Conservation (phyloP, 768 basidiomycete genomes). For the Coprinellus aureogranulatus region DNA sequence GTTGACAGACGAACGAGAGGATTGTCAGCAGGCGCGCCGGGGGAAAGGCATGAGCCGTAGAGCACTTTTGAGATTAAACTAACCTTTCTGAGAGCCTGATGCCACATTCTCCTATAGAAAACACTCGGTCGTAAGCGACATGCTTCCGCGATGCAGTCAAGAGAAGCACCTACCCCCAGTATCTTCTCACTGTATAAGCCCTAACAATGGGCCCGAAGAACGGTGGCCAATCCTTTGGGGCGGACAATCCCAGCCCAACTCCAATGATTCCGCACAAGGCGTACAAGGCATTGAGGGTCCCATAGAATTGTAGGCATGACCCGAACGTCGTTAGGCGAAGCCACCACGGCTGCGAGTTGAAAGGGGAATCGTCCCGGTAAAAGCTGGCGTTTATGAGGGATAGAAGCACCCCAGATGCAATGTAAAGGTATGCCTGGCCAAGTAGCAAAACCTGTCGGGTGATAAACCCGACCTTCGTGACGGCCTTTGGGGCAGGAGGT, state of each 20-base stretch:
- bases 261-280: neutral
- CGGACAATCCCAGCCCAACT: conserved; percentile 1
- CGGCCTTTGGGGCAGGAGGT: conserved; percentile 7
- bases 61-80: too few relatives aligned
- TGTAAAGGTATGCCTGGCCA: neutral
- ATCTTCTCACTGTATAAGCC: conserved; percentile 4
- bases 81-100: conserved; percentile 36
- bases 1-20: too few relatives aligned
- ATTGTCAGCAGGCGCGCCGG: too few relatives aligned
- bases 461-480: neutral
- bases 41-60: too few relatives aligned
- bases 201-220: conserved; percentile 1
- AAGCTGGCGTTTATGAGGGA: conserved; percentile 1
- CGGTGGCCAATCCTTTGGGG: conserved; percentile 7
- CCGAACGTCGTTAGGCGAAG: neutral
- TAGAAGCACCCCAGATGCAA: neutral
- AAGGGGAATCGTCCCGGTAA: neutral
- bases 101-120: conserved; percentile 30
- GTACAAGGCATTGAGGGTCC: neutral
- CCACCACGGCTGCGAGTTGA: neutral
- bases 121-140: neutral
- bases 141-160: neutral
- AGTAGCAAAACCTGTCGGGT: neutral
- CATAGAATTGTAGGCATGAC: neutral
- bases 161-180: conserved; percentile 7